phyloP scores from a whole-genome alignment of 129 eudicot genomes.

The Logfia minima region DNA sequence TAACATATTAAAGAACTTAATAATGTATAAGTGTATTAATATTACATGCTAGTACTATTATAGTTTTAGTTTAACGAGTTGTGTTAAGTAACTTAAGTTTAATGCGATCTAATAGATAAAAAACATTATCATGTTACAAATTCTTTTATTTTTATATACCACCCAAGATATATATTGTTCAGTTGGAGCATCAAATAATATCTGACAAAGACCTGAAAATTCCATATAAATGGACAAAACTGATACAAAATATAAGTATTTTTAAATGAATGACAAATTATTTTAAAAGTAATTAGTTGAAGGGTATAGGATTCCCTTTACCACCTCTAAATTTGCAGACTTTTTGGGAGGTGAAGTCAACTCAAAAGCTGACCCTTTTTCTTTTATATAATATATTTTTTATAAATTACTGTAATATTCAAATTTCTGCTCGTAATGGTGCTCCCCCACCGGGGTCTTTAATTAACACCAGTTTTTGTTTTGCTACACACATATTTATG shows the following conservation, averaged over 20 bases:
- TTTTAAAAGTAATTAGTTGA: slow-evolving; percentile 28
- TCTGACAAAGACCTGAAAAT: slow-evolving; percentile 34
- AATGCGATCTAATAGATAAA: too few species aligned
- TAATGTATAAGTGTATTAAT: too few species aligned
- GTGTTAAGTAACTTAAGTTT: too few species aligned
- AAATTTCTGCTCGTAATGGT: slow-evolving; percentile 37
- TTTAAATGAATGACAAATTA: background rate
- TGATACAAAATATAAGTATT: background rate
- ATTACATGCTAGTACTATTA: too few species aligned
- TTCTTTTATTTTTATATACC: too few species aligned
- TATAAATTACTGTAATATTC: background rate
- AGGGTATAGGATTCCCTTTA: slow-evolving; percentile 45
- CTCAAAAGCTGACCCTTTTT: slow-evolving; percentile 44
- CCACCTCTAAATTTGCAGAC: slow-evolving; percentile 47
- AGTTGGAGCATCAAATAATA: slow-evolving; percentile 31
- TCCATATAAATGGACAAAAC: slow-evolving; percentile 35
- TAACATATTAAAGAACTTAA: too few species aligned
- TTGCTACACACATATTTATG: slow-evolving; percentile 38
- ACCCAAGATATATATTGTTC: slow-evolving; percentile 5
- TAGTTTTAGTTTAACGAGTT: too few species aligned
- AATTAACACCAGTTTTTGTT: slow-evolving; percentile 34
- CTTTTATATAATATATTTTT: background rate
- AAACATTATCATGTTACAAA: background rate
- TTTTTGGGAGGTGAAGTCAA: slow-evolving; percentile 50
- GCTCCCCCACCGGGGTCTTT: slow-evolving; percentile 49